Conservation (phyloP, 2,329 filamentous ascomycete species). For the Juglanconis oblonga region DNA sequence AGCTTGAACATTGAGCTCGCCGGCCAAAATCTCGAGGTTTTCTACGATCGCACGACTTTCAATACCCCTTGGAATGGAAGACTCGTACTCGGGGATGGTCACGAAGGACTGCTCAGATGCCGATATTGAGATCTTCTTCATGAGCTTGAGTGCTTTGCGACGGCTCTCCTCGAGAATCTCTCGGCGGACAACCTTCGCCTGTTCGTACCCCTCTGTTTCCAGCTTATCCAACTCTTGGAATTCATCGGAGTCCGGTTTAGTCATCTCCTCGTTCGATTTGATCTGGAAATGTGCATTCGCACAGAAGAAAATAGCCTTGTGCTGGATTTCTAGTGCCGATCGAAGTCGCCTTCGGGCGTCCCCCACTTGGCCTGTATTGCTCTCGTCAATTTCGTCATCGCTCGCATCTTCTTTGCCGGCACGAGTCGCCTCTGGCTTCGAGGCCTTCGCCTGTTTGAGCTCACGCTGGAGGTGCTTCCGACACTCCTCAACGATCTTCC, state of each 20-base stretch:
- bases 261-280: slow-evolving; percentile 66
- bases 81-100: slow-evolving; percentile 58
- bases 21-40: slow-evolving; percentile 62
- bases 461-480: slow-evolving; percentile 59
- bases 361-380: slow-evolving; percentile 40
- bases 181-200: slow-evolving; percentile 71
- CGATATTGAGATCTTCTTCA: slow-evolving; percentile 58
- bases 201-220: slow-evolving; percentile 72
- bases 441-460: slow-evolving; percentile 34
- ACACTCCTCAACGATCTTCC: slow-evolving; percentile 58
- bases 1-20: slow-evolving; percentile 69
- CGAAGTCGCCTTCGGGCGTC: slow-evolving; percentile 66
- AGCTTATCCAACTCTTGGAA: slow-evolving; percentile 64
- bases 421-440: slow-evolving; percentile 18
- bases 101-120: slow-evolving; percentile 54
- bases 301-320: slow-evolving; percentile 80
- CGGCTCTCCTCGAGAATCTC: slow-evolving; percentile 69
- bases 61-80: slow-evolving; percentile 59
- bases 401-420: slow-evolving; percentile 32
- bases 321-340: slow-evolving; percentile 72
- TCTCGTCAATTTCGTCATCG: slow-evolving; percentile 32
- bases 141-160: slow-evolving; percentile 58
- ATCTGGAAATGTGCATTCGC: slow-evolving; percentile 83
- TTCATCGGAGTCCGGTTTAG: slow-evolving; percentile 62
- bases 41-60: slow-evolving; percentile 68